Evolutionary conservation across 352 stramenopile genomes (phyloP), one percentile per base, ranked within the genome.

Genomic region (Globisporangium sylvaticum): DNA sequence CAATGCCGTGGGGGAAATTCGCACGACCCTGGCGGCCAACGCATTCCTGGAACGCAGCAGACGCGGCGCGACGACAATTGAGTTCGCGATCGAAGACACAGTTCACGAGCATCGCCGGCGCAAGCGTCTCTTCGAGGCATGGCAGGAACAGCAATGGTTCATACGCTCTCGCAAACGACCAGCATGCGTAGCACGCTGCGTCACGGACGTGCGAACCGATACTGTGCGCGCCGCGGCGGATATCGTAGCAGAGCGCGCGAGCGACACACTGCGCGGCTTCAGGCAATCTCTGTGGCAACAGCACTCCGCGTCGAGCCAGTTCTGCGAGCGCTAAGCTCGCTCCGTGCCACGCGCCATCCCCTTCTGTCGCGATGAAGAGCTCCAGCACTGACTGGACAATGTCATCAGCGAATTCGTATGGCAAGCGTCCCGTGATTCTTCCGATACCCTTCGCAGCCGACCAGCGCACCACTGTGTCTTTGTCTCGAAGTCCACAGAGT

Each of bases 401-500:
- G 73, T 99, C 97, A 58, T 99, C 95, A 0, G 94, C 97, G 72
- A 98, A 98, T 42, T 94, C 81, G 53, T 91, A 92, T 2, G 96
- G 95, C 15, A 99, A 77, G 0, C 98, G 86, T 32, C 96, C 92
- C 2, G 96, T 98, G 63, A 99, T 91, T 7, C 98, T 87, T 8
- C 97, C 98, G 55, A 99, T 94, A 15, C 97, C 97, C 72, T 99
- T 99, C n/a, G 98, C 97, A 25, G 97, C 95, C 2, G 95, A 99
- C 98, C 98, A 99, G n/a, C 98, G 87, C 53, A 99, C 97, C 15
- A 98, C 89, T 1, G 98, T 99, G 75, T 98, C 94, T 58, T 95
- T 92, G 76, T 99, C 95, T 37, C 87, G 83, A 4, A 99, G 73
- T 0, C 88, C 92, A 56, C 75, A 87, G 15, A 99, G 66, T 31